Evolutionary conservation across 169 alveolate species (phyloP).

Genomic region (Theileria equi): DNA sequence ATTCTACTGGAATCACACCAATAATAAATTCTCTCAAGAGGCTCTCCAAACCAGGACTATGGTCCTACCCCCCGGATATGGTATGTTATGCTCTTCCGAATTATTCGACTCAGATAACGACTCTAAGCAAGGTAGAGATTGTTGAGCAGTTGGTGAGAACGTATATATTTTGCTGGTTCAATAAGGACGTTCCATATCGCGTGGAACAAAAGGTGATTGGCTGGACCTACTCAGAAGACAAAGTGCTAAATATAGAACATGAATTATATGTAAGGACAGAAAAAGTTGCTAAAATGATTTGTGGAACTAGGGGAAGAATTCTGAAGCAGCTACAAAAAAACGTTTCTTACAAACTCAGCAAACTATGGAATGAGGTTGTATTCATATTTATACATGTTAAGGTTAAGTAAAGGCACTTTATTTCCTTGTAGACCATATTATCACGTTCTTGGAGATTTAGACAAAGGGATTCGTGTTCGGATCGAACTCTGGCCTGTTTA

Average conservation of each 20-base stretch:
- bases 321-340: constrained; percentile 70
- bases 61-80: constrained; percentile 81
- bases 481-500: constrained; percentile 9
- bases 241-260: constrained; percentile 66
- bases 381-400: constrained; percentile 70
- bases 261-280: constrained; percentile 51
- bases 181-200: constrained; percentile 77
- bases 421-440: too few relatives aligned
- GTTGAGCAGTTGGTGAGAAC: constrained; percentile 77
- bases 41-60: constrained; percentile 68
- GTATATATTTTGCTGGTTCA: constrained; percentile 78
- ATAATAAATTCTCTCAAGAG: constrained; percentile 63
- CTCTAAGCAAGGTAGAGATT: constrained; percentile 71
- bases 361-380: constrained; percentile 72
- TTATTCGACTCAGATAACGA: constrained; percentile 33
- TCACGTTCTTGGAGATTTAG: too few relatives aligned
- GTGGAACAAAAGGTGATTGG: constrained; percentile 71
- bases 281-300: constrained; percentile 73
- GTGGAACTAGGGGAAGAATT: constrained; percentile 70
- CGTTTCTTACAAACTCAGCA: constrained; percentile 70
- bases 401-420: constrained; percentile 25
- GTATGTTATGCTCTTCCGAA: not conserved
- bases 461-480: not conserved
- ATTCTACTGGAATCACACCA: constrained; percentile 72
- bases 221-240: constrained; percentile 68